phyloP scores from a whole-genome alignment of 2,329 filamentous ascomycete species.

The Fusarium humuli region DNA sequence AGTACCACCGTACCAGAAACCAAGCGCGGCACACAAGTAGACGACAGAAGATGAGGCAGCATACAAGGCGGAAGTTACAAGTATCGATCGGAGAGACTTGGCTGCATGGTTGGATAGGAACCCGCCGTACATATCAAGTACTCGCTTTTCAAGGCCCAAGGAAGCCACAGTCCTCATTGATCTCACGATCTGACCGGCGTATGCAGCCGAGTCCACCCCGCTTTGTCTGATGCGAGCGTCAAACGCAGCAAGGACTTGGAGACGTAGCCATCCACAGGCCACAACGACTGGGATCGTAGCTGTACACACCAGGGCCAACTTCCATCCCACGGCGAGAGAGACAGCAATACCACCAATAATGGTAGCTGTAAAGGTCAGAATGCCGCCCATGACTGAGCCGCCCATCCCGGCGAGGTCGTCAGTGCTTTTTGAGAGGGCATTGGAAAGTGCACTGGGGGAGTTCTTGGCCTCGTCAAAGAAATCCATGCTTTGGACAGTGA shows the following conservation, averaged over 20 bases:
- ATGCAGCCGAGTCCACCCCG: background rate
- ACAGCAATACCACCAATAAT: slow-evolving; percentile 46
- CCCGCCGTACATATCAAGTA: background rate
- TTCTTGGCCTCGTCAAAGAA: slow-evolving; percentile 2
- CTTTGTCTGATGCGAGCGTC: slow-evolving; percentile 9
- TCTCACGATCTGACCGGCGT: background rate
- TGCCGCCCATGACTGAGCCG: slow-evolving; percentile 42
- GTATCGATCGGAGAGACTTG: slow-evolving; percentile 4
- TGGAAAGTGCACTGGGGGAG: slow-evolving; percentile 1
- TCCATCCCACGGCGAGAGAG: slow-evolving; percentile 50
- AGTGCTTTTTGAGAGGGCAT: slow-evolving; percentile 40
- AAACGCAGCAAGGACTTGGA: slow-evolving; percentile 47
- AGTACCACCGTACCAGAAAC: slow-evolving; percentile 63
- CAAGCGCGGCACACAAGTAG: slow-evolving; percentile 57
- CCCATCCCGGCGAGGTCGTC: slow-evolving; percentile 50
- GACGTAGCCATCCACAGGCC: slow-evolving; percentile 46
- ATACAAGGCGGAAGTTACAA: slow-evolving; percentile 30
- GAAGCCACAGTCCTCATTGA: slow-evolving; percentile 5
- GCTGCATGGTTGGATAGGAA: background rate
- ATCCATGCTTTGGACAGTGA: background rate
- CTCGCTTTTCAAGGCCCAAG: background rate
- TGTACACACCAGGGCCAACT: slow-evolving; percentile 48
- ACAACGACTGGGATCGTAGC: background rate
- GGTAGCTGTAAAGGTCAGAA: slow-evolving; percentile 38
- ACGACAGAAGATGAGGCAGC: slow-evolving; percentile 52